A percentile compares a stretch with the other conserved stretches of the same genome.
Evolutionary conservation across 495 filamentous ascomycete species (phyloP).

Genomic region (Cercophora newfieldiana): DNA sequence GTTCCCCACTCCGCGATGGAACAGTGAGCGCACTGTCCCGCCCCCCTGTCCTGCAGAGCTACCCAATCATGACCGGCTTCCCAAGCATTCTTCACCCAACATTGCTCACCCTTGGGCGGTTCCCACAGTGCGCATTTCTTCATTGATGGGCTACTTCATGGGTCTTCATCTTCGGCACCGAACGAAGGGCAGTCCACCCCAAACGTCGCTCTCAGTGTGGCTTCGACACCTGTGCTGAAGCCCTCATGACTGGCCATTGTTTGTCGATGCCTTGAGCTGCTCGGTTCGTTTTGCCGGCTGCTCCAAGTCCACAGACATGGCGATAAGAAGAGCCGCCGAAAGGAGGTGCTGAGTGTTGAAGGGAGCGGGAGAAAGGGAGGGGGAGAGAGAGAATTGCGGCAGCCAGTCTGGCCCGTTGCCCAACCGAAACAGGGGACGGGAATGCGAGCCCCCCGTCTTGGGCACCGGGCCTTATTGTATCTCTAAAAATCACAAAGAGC

Average conservation of each 20-base stretch:
- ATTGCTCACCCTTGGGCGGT: neutral
- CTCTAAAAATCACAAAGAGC: neutral
- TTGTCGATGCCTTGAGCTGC: neutral
- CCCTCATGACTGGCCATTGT: neutral
- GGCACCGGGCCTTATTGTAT: neutral
- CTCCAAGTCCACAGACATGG: neutral
- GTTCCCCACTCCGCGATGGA: neutral
- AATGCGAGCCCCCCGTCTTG: neutral
- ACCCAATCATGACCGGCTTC: neutral
- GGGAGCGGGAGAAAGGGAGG: too few relatives aligned
- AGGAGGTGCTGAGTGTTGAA: neutral
- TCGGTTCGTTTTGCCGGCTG: neutral
- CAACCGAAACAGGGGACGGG: neutral
- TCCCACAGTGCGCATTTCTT: neutral
- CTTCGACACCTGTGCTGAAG: neutral
- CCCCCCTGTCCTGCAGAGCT: neutral
- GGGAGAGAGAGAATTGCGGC: neutral
- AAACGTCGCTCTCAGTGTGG: neutral
- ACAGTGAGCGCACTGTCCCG: neutral
- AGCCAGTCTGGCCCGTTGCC: neutral
- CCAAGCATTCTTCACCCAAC: neutral
- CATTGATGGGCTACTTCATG: neutral
- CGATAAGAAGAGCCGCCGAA: neutral
- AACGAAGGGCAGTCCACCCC: neutral
- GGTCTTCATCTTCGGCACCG: neutral